phyloP scores from a whole-genome alignment of 768 basidiomycete genomes.

The Boletus sp. region DNA sequence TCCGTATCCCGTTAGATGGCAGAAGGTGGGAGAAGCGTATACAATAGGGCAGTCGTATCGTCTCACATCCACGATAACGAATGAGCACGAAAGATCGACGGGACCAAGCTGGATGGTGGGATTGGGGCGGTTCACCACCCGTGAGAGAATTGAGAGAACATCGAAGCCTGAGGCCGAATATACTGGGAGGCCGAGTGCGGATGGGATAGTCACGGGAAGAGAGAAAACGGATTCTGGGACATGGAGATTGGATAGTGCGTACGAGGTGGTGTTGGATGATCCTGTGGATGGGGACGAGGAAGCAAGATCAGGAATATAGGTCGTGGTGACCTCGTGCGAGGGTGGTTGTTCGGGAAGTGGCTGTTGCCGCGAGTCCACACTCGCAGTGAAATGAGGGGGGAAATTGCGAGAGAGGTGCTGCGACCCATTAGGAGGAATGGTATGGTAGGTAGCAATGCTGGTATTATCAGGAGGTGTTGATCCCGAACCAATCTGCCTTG shows the following conservation, averaged over 20 bases:
- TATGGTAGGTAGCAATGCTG: background rate
- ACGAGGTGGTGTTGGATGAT: constrained; percentile 7
- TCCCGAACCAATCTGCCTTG: constrained; percentile 10
- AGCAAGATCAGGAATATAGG: constrained; percentile 6
- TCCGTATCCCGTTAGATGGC: constrained; percentile 67
- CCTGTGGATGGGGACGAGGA: background rate
- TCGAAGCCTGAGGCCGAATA: constrained; percentile 94
- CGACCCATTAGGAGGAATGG: background rate
- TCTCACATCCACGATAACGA: constrained; percentile 83
- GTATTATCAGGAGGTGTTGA: background rate
- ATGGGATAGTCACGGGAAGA: constrained; percentile 24
- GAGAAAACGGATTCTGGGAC: background rate
- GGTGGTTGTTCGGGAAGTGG: constrained; percentile 2
- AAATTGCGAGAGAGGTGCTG: constrained; percentile 1
- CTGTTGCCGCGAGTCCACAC: constrained; percentile 5
- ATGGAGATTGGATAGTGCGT: background rate
- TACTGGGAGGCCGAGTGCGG: constrained; percentile 48
- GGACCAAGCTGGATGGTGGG: constrained; percentile 81
- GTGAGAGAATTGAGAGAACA: constrained; percentile 73
- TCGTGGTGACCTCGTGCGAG: constrained; percentile 1
- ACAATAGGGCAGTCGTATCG: constrained; percentile 83
- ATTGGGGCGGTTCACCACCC: constrained; percentile 70
- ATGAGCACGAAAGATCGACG: constrained; percentile 89
- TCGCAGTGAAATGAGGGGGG: background rate
- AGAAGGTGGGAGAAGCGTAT: constrained; percentile 86